Percentiles rank a stretch among this genome's conserved stretches.
Evolutionary conservation across 306 rosid genomes (phyloP).

Genomic region (Trichosanthes cucumerina): DNA sequence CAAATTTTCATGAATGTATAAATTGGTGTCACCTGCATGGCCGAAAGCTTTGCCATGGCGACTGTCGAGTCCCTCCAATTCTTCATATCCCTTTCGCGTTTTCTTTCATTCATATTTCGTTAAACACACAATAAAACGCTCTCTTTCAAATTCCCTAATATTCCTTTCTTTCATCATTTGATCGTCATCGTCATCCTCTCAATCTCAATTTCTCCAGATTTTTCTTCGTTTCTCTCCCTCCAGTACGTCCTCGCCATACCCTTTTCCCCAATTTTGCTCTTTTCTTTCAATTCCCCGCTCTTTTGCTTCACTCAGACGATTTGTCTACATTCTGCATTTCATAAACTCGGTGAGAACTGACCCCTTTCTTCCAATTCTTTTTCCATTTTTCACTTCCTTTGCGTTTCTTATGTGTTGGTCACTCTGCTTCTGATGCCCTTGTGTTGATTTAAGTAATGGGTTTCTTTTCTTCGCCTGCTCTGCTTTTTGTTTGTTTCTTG

Average conservation of each 20-base stretch:
- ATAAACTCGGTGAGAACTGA: background rate
- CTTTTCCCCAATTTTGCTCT: background rate
- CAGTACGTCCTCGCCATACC: too few species aligned
- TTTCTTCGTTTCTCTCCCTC: conserved; percentile 12
- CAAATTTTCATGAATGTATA: background rate
- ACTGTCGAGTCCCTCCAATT: background rate
- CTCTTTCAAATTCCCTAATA: background rate
- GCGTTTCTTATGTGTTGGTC: background rate
- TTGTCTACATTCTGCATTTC: background rate
- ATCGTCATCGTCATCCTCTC: conserved; percentile 2
- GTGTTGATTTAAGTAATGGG: background rate
- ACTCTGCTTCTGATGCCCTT: background rate
- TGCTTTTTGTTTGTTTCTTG: background rate
- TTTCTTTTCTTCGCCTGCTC: background rate
- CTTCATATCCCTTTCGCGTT: background rate
- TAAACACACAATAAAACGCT: background rate
- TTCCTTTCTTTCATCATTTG: background rate
- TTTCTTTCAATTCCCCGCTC: background rate
- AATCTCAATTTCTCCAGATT: conserved; percentile 10
- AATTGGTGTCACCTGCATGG: conserved; percentile 4
- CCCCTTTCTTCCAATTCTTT: background rate
- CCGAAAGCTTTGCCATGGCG: background rate
- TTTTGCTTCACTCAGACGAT: background rate
- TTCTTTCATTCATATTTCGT: background rate
- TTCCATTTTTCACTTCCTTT: background rate